These are phyloP conservation scores for Heterobasidion annosum DNA, from an alignment of 1,284 basidiomycete genomes.

Conservation along the genomic window DNA sequence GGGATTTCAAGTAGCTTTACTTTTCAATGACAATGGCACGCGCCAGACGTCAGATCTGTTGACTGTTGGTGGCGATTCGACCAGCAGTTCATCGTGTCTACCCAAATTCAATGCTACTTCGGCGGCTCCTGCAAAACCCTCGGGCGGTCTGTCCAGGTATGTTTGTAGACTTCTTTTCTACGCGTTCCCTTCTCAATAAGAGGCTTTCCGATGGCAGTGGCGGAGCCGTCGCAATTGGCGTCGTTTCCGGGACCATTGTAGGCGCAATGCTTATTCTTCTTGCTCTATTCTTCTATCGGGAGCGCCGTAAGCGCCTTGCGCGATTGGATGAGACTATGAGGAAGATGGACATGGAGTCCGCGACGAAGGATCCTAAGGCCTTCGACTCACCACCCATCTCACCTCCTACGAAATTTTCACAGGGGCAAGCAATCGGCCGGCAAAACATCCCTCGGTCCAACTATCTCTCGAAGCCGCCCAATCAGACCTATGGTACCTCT, in stretches of 20 bases:
- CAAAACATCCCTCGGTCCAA: background rate
- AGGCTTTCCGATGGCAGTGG: constrained; percentile 16
- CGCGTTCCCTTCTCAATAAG: background rate
- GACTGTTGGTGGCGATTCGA: constrained; percentile 18
- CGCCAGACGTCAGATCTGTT: constrained; percentile 19
- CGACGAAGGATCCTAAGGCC: background rate
- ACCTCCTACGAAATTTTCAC: background rate
- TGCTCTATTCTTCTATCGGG: constrained; percentile 31
- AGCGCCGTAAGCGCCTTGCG: constrained; percentile 22
- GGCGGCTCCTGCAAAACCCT: constrained; percentile 9
- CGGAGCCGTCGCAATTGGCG: constrained; percentile 33
- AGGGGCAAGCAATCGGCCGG: background rate
- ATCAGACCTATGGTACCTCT: background rate
- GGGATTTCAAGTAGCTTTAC: constrained; percentile 30
- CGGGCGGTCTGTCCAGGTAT: constrained; percentile 13
- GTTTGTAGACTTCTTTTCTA: constrained; percentile 7
- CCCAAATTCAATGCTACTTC: background rate
- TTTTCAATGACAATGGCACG: constrained; percentile 23
- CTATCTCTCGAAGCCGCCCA: background rate
- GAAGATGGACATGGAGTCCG: background rate
- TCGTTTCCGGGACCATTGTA: constrained; percentile 29
- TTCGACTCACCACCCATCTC: background rate
- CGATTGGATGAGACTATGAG: background rate
- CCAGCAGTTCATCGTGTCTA: constrained; percentile 20
- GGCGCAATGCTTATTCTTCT: constrained; percentile 29